Base-by-base conservation (phyloP, 129 eudicot species). In the Logfia minima region DNA sequence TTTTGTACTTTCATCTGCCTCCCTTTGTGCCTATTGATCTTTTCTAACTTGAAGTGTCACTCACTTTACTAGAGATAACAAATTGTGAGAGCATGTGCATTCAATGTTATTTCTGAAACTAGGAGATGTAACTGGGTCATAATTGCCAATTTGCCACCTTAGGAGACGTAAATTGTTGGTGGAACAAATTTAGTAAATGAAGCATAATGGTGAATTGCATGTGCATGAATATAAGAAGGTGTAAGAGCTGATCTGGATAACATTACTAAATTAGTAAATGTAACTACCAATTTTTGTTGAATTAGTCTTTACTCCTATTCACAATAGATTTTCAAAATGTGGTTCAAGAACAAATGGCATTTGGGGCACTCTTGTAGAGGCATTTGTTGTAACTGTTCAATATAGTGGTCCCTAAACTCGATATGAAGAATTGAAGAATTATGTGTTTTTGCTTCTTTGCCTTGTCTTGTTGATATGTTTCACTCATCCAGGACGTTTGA, bases 401-500 rank as follows among this genome's bases (percentile, higher is more conserved):
- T 11, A 21, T 19, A 18, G 11, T n/a, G 8, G 29, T 5, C 32
- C 39, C 62, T 6, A 6, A 24, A 26, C 13, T 6, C 41, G 55
- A 28, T 29, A 71, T 10, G 48, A 53, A 72, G 48, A 73, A 6
- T 28, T 71, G 48, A 53, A 72, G 48, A 73, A 6, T 28, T 71
- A 52, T 48, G 35, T 71, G 43, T 51, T 71, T 26, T 51, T 35
- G 53, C 4, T 61, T 55, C 34, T 31, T 35, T 56, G 55, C 28
- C 24, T 43, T 4, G 68, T 35, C 71, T 41, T 75, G 71, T 43
- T 39, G 52, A 65, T 19, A 64, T 13, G 63, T 65, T 66, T 45
- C 64, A 76, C 31, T 48, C 22, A 64, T 65, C 53, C 65, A 28
- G 79, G 72, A 64, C 11, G 11, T 60, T 43, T 26, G 21, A 31